Conservation (phyloP, 2,329 filamentous ascomycete species). For the Trichoderma koningiopsis region DNA sequence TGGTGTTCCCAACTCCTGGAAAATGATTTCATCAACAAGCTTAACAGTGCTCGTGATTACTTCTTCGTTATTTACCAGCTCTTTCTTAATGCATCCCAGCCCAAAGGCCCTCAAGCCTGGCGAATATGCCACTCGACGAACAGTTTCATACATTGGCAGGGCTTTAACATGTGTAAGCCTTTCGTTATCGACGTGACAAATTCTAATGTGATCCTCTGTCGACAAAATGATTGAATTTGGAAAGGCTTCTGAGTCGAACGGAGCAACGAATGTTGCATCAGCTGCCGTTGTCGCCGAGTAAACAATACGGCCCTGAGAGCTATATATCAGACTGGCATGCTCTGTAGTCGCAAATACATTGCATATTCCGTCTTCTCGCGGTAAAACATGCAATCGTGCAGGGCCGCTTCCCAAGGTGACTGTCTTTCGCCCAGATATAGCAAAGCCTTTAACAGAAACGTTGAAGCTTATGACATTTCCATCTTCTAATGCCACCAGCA, state of each 20-base stretch:
- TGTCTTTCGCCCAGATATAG: constrained; percentile 73
- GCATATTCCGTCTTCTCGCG: constrained; percentile 65
- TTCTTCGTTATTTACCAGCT: constrained; percentile 71
- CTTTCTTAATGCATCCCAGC: constrained; percentile 79
- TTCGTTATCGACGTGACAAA: constrained; percentile 80
- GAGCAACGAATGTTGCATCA: constrained; percentile 76
- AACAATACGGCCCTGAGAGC: constrained; percentile 80
- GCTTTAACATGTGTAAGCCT: constrained; percentile 86
- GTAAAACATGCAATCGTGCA: constrained; percentile 77
- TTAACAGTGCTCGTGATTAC: constrained; percentile 78
- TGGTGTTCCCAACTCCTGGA: constrained; percentile 72
- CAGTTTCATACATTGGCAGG: constrained; percentile 76
- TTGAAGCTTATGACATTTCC: constrained; percentile 86
- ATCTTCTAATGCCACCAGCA: constrained; percentile 90
- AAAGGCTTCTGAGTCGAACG: constrained; percentile 80
- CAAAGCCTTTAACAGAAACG: constrained; percentile 62
- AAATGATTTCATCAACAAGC: constrained; percentile 87
- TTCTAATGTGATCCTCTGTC: constrained; percentile 72
- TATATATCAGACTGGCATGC: constrained; percentile 91
- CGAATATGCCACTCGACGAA: constrained; percentile 85
- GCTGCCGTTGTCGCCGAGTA: constrained; percentile 94
- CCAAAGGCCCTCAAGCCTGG: constrained; percentile 78
- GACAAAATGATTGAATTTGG: constrained; percentile 81
- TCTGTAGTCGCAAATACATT: constrained; percentile 94
- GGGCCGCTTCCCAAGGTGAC: constrained; percentile 85